These are phyloP conservation scores for Podaxis sp. DNA, from an alignment of 768 basidiomycete species.

Conservation along the genomic window DNA sequence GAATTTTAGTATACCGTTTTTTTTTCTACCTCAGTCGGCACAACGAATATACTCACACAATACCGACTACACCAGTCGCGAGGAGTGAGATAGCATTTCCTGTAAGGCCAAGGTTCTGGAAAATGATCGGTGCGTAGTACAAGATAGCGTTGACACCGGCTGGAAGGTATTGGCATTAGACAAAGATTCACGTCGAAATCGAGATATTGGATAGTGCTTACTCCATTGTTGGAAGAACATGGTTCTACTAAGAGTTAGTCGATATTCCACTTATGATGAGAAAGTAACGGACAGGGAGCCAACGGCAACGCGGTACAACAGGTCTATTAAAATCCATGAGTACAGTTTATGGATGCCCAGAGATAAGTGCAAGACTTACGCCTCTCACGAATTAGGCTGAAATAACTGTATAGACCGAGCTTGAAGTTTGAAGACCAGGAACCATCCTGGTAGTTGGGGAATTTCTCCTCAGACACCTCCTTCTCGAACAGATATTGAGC, in stretches of 20 bases:
- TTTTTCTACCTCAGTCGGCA: neutral
- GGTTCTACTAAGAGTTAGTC: conserved; percentile 31
- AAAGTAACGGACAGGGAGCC: conserved; percentile 46
- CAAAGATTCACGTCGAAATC: neutral
- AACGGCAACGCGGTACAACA: conserved; percentile 62
- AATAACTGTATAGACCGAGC: conserved; percentile 58
- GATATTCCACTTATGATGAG: neutral
- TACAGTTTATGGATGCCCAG: neutral
- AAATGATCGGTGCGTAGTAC: conserved; percentile 77
- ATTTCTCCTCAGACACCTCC: conserved; percentile 53
- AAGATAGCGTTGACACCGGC: conserved; percentile 71
- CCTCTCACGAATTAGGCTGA: conserved; percentile 54
- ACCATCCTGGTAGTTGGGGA: conserved; percentile 66
- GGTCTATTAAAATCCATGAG: conserved; percentile 29
- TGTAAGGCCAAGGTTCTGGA: conserved; percentile 54
- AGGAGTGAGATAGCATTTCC: conserved; percentile 56
- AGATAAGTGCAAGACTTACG: conserved; percentile 27
- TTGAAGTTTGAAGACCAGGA: conserved; percentile 54
- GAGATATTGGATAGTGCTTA: conserved; percentile 16
- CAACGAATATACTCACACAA: conserved; percentile 48
- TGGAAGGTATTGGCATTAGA: conserved; percentile 9
- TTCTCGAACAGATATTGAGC: conserved; percentile 74
- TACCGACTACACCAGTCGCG: conserved; percentile 71
- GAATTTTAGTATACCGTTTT: neutral
- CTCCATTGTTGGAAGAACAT: conserved; percentile 90